A percentile compares a stretch with the other conserved stretches of the same genome.
phyloP scores from a whole-genome alignment of 345 rosid species.

The Trapa bicornis region DNA sequence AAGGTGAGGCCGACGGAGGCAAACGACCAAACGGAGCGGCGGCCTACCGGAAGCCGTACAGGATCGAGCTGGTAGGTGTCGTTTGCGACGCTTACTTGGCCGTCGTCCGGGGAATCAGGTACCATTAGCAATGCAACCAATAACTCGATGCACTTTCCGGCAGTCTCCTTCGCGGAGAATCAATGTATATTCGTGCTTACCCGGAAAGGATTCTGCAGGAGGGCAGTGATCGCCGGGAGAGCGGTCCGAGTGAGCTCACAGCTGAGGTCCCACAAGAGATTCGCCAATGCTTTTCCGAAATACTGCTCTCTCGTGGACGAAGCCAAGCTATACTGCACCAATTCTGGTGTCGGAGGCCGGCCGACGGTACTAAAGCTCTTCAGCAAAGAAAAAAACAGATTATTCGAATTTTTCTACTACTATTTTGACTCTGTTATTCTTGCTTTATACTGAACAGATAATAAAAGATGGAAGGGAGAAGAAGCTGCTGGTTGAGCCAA shows the following conservation, averaged over 20 bases:
- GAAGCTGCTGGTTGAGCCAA: constrained; percentile 56
- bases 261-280: constrained; percentile 70
- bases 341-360: constrained; percentile 41
- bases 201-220: constrained; percentile 24
- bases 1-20: constrained; percentile 22
- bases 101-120: constrained; percentile 81
- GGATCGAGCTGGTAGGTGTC: constrained; percentile 77
- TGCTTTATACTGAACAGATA: constrained; percentile 27
- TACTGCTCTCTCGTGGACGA: constrained; percentile 67
- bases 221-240: constrained; percentile 66
- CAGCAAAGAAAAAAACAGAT: neutral
- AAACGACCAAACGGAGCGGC: constrained; percentile 1
- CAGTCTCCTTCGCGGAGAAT: neutral
- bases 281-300: constrained; percentile 63
- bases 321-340: constrained; percentile 76
- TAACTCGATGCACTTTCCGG: neutral
- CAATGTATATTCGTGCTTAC: too few relatives aligned
- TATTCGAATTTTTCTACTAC: neutral
- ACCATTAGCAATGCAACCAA: neutral
- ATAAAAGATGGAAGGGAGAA: constrained; percentile 49
- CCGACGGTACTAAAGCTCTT: constrained; percentile 35
- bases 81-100: constrained; percentile 90
- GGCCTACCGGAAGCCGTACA: constrained; percentile 46
- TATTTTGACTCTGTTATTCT: neutral
- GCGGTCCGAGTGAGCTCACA: constrained; percentile 85